Base-by-base conservation (phyloP, 176 grass and related monocot genomes). In the Carex myosuroides region DNA sequence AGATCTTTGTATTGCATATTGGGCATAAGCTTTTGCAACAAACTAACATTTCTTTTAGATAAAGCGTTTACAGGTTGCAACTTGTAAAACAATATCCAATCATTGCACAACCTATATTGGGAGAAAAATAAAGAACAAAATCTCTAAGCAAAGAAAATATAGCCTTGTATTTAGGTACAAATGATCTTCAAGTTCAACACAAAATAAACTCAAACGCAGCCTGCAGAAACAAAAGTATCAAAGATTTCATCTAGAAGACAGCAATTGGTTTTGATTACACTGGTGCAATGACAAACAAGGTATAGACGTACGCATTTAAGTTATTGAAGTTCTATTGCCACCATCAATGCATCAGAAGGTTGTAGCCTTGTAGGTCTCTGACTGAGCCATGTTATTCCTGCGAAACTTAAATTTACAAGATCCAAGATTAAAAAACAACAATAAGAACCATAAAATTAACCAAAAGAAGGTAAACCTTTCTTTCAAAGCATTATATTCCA, bases 331-430 rank as follows among this genome's bases (percentile, higher is more conserved):
- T 73, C 18, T 22, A 46, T 50, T 50, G 41, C 39, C 18, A 24
- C 69, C 3, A 8, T 21, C 42, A 39, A 21, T 12, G 41, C 70
- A 50, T 73, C 18, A 13, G 9, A 73, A 48, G 70, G 41, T 79
- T 59, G 8, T 20, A 29, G 29, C 29, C 29, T 29, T 29, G 29
- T 1, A 35, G 29, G 6, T 80, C 53, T 11, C 4, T 60, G 35
- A 42, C 41, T 37, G 37, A 80, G 18, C 57, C 24, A 6, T 80
- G 30, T 33, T 56, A 39, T 81, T 91, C 87, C 64, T 39, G 35
- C 39, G 87, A 87, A 48, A 55, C 9, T 58, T 21, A 63, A 68
- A 56, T 58, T 72, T 21, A 80, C 53, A 42, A 69, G 57, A 88
- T 65, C 32, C 37, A 42, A 58, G 70, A 52, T 26, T 35, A 61